Conservation (phyloP, 495 filamentous ascomycete species). For the Hyaloscypha bicolor region DNA sequence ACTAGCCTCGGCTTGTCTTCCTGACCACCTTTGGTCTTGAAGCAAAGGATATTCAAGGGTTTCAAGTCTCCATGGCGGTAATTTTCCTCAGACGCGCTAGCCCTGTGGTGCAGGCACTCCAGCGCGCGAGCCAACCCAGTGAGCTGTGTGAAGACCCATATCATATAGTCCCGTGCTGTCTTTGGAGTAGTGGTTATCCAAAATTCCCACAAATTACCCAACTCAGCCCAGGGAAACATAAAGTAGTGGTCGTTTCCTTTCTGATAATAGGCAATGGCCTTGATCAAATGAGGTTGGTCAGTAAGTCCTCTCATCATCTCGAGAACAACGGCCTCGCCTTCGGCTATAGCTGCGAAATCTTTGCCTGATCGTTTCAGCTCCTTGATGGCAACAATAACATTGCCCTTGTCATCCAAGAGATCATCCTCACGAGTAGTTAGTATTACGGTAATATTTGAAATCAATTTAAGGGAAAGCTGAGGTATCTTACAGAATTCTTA, state of each 20-base stretch:
- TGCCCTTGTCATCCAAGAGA: not conserved
- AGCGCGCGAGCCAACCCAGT: constrained; percentile 9
- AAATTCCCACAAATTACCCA: constrained; percentile 26
- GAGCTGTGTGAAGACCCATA: constrained; percentile 4
- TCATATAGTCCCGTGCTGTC: not conserved
- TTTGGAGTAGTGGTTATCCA: constrained; percentile 6
- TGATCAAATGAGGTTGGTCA: constrained; percentile 16
- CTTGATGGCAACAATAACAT: constrained; percentile 4
- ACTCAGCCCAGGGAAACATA: constrained; percentile 27
- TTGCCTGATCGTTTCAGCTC: constrained; percentile 1
- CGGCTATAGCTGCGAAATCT: constrained; percentile 6
- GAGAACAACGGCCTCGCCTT: not conserved
- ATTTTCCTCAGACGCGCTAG: not conserved
- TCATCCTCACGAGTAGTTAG: not conserved
- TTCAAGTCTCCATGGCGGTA: constrained; percentile 29
- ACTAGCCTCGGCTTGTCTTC: constrained; percentile 3
- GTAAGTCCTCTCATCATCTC: constrained; percentile 12
- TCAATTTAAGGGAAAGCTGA: not conserved
- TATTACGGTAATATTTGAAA: not conserved
- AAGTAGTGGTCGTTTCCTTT: constrained; percentile 18
- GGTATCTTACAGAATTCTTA: constrained; percentile 4
- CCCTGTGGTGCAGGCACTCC: constrained; percentile 1
- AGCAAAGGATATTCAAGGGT: constrained; percentile 28
- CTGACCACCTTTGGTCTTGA: constrained; percentile 4
- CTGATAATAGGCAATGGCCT: constrained; percentile 22